phyloP scores from a whole-genome alignment of 768 basidiomycete genomes.

The Russula sp. region DNA sequence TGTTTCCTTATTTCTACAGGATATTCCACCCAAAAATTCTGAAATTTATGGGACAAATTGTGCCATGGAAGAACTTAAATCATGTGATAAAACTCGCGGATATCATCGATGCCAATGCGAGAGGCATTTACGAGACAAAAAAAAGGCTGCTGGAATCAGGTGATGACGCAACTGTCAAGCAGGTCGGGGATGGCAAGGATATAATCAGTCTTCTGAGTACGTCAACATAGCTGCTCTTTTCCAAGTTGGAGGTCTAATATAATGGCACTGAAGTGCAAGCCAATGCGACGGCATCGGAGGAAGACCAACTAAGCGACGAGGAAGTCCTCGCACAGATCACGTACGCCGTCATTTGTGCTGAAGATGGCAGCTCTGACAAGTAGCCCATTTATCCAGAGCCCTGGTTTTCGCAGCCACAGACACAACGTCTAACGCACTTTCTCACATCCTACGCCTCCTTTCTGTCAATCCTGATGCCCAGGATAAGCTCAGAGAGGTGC shows the following conservation, averaged over 20 bases:
- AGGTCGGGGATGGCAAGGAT: constrained; percentile 39
- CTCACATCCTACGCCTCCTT: constrained; percentile 22
- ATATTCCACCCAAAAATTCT: too few species aligned
- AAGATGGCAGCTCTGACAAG: neutral
- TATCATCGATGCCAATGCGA: too few species aligned
- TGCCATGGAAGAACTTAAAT: too few species aligned
- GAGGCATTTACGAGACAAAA: constrained; percentile 30
- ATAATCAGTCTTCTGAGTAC: constrained; percentile 43
- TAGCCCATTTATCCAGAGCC: constrained; percentile 15
- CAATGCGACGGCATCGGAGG: constrained; percentile 33
- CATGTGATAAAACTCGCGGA: too few species aligned
- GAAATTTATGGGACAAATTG: too few species aligned
- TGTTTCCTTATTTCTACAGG: constrained; percentile 15
- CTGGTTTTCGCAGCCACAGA: constrained; percentile 29
- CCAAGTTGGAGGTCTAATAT: neutral
- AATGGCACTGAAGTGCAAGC: constrained; percentile 32
- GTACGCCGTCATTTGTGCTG: constrained; percentile 17
- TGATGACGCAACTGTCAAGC: constrained; percentile 31
- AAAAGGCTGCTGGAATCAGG: constrained; percentile 33
- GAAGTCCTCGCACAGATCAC: constrained; percentile 33
- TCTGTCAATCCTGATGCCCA: constrained; percentile 28
- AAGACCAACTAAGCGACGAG: constrained; percentile 32
- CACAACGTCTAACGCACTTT: constrained; percentile 20
- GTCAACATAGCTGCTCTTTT: constrained; percentile 16
- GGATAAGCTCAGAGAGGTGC: too few species aligned